A percentile compares a stretch with the other conserved stretches of the same genome.
Evolutionary conservation across 768 basidiomycete genomes (phyloP).

Genomic region (Solioccasus polychromus): DNA sequence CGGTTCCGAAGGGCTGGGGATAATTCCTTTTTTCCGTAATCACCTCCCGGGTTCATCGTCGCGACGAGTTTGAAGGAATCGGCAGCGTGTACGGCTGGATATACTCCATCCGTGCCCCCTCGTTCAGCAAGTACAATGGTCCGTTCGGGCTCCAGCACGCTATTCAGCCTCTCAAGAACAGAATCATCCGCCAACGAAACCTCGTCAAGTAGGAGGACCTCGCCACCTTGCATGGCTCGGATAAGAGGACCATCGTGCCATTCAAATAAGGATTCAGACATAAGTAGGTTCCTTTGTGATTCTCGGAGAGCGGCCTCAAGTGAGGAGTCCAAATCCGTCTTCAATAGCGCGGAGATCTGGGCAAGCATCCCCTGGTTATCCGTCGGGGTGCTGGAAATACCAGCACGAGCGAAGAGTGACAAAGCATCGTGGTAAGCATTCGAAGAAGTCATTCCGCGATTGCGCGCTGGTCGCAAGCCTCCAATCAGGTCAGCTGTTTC

Average conservation of each 20-base stretch:
- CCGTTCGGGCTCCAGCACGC: slow-evolving; percentile 89
- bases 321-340: slow-evolving; percentile 29
- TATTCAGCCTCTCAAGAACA: slow-evolving; percentile 94
- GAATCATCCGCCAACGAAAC: slow-evolving; percentile 98
- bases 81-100: slow-evolving; percentile 63
- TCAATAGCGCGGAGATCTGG: slow-evolving; percentile 23
- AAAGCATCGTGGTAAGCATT: slow-evolving; percentile 46
- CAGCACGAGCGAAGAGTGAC: slow-evolving; percentile 40
- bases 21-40: slow-evolving; percentile 98
- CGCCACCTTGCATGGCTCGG: slow-evolving; percentile 82
- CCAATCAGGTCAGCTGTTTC: slow-evolving; percentile 97
- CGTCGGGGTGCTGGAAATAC: slow-evolving; percentile 27
- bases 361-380: slow-evolving; percentile 27
- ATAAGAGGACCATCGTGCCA: slow-evolving; percentile 98
- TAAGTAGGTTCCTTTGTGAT: slow-evolving; percentile 44
- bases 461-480: slow-evolving; percentile 84
- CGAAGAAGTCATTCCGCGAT: slow-evolving; percentile 55
- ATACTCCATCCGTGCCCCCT: slow-evolving; percentile 70
- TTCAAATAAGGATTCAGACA: slow-evolving; percentile 80
- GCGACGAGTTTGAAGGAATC: slow-evolving; percentile 84
- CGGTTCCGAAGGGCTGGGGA: slow-evolving; percentile 96
- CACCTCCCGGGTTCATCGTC: slow-evolving; percentile 99
- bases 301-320: slow-evolving; percentile 36
- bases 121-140: slow-evolving; percentile 91
- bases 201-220: slow-evolving; percentile 90